Evolutionary conservation across 176 grass and related monocot species (phyloP), one percentile per base, ranked within the genome.

Genomic region (Oryza rufipogon): DNA sequence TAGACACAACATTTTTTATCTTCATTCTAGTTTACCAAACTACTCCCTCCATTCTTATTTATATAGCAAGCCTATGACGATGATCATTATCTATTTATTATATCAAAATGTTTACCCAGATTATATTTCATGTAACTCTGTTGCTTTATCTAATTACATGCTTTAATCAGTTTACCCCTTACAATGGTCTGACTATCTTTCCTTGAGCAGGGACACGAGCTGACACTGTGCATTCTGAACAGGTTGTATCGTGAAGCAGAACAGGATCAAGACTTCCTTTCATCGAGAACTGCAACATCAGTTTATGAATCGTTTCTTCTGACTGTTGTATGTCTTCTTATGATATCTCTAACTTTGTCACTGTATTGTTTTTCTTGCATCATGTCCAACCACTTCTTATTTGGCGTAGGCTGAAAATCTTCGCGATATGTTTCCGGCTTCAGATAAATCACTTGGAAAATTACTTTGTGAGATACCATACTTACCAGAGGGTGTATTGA

Each of bases 211-310:
- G 95, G 95, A 63, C 95, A 98, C 48, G 92, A 98, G 86, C 90
- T 98, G 87, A 98, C 95, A 84, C 83, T 98, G 61, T 90, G 87
- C 88, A 84, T 95, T 83, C 91, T 98, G 79, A 95, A 95, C 82
- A 92, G 95, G 86, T 89, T 98, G 81, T 95, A 95, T 86, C 85
- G 85, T 14, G 95, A 98, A 39, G 88, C 91, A 11, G 95, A 98
- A 81, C 95, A 98, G 87, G 95, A 98, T 84, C 91, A 95, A 52
- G 92, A 98, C 81, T 98, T 98, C 64, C 85, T 98, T 93, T 92
- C 91, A 66, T 98, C 95, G 77, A 98, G 92, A 89, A 98, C 95
- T 75, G 95, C 95, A 74, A 91, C 91, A 85, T 98, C 95, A 91
- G 88, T 95, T 90, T 98, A 98, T 54, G 95, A 98, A 82, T 91